phyloP scores from a whole-genome alignment of 768 basidiomycete species.

The Neoboletus subvelutipes region DNA sequence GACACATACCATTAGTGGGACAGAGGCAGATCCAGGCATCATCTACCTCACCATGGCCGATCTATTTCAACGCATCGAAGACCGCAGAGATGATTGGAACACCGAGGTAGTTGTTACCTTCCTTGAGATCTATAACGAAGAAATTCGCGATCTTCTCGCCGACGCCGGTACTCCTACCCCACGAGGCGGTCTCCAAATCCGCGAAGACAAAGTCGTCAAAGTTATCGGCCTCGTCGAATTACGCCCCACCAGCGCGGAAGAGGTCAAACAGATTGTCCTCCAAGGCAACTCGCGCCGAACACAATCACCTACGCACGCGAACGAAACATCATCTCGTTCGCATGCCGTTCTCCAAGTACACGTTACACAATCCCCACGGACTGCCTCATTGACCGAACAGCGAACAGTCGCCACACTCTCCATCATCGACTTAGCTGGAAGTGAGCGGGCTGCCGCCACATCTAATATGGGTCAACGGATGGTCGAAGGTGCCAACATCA shows the following conservation, averaged over 20 bases:
- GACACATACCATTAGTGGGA: conserved; percentile 97
- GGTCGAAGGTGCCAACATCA: conserved; percentile 99
- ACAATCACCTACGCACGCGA: conserved; percentile 93
- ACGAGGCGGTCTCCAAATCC: conserved; percentile 86
- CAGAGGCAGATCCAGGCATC: conserved; percentile 82
- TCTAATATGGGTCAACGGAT: conserved; percentile 97
- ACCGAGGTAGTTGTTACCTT: conserved; percentile 91
- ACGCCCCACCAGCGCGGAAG: conserved; percentile 77
- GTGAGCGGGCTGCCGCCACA: conserved; percentile 94
- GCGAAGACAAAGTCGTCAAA: conserved; percentile 92
- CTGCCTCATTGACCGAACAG: conserved; percentile 79
- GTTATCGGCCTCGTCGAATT: conserved; percentile 84
- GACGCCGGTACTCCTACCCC: conserved; percentile 63
- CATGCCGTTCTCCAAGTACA: conserved; percentile 98
- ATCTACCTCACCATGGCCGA: conserved; percentile 98
- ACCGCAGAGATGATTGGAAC: conserved; percentile 80
- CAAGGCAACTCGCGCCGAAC: conserved; percentile 86
- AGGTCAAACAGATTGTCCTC: conserved; percentile 92
- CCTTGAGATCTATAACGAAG: conserved; percentile 99
- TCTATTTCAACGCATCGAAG: conserved; percentile 90
- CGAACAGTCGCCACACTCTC: conserved; percentile 88
- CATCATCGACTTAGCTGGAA: conserved; percentile 97
- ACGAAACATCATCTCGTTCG: conserved; percentile 94
- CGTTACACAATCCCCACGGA: conserved; percentile 82
- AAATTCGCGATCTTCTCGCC: conserved; percentile 90